Conservation (phyloP, 2,329 filamentous ascomycete species). For the Trichoderma atroviride region DNA sequence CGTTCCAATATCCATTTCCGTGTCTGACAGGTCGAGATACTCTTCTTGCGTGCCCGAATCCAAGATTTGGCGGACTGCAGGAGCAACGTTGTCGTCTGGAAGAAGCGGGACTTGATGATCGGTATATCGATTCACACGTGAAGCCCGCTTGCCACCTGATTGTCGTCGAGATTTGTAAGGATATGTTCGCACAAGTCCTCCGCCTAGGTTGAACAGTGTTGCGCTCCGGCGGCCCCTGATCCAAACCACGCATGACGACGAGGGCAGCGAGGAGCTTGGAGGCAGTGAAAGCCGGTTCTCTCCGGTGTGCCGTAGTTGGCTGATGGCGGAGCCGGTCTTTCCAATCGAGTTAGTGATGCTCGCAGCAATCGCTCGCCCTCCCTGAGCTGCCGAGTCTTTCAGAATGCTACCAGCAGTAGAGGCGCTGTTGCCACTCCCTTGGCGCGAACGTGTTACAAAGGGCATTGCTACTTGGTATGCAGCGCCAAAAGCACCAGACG, state of each 20-base stretch:
- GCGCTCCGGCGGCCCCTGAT: slow-evolving; percentile 64
- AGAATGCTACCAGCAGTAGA: slow-evolving; percentile 48
- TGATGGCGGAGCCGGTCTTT: slow-evolving; percentile 70
- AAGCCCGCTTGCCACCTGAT: slow-evolving; percentile 55
- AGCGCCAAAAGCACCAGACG: slow-evolving; percentile 70
- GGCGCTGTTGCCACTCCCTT: slow-evolving; percentile 47
- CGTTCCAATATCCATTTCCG: slow-evolving; percentile 57
- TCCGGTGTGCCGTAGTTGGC: slow-evolving; percentile 71
- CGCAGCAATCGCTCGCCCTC: slow-evolving; percentile 71
- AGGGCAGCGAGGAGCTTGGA: slow-evolving; percentile 54
- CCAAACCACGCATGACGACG: slow-evolving; percentile 65
- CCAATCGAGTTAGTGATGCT: slow-evolving; percentile 75
- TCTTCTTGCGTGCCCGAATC: slow-evolving; percentile 55
- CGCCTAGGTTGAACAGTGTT: slow-evolving; percentile 65
- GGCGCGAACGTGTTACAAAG: slow-evolving; percentile 58
- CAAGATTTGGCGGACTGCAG: slow-evolving; percentile 58
- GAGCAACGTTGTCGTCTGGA: slow-evolving; percentile 61
- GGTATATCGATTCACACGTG: slow-evolving; percentile 60
- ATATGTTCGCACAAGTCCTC: slow-evolving; percentile 68
- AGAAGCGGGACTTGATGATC: slow-evolving; percentile 69
- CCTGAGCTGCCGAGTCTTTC: slow-evolving; percentile 66
- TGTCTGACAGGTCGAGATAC: slow-evolving; percentile 56
- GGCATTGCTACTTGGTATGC: slow-evolving; percentile 70
- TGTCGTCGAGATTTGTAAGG: slow-evolving; percentile 59
- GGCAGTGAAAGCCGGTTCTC: slow-evolving; percentile 76